Conservation (phyloP, 352 stramenopile genomes). For the Blastocystis sp. region DNA sequence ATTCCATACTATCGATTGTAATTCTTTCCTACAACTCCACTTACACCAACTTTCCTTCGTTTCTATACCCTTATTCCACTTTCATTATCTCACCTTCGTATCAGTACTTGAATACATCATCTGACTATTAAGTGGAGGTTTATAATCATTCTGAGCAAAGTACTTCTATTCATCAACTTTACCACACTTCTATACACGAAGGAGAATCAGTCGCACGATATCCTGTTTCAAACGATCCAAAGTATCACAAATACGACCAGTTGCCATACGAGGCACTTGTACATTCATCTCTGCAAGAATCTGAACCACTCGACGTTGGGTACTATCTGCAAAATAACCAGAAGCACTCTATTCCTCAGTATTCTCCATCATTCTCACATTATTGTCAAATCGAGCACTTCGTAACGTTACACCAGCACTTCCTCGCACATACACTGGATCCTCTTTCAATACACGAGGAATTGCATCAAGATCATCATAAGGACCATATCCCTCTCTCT, state of each 20-base stretch:
- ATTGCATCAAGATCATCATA: constrained; percentile 41
- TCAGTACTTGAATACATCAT: constrained; percentile 1
- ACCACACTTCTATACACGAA: not conserved
- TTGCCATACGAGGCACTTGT: constrained; percentile 46
- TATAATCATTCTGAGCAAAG: constrained; percentile 28
- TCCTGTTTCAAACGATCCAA: constrained; percentile 53
- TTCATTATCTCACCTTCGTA: not conserved
- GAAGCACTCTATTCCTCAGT: constrained; percentile 27
- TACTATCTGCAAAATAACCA: constrained; percentile 40
- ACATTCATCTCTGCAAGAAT: constrained; percentile 50
- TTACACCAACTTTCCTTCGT: not conserved
- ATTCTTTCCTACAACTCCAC: not conserved
- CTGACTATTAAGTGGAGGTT: not conserved
- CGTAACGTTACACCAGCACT: constrained; percentile 18
- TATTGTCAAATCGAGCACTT: constrained; percentile 45
- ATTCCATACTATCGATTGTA: not conserved
- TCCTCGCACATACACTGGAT: constrained; percentile 17
- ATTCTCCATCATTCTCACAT: not conserved
- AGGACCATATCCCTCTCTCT: not conserved
- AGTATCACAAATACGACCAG: constrained; percentile 38
- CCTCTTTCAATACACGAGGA: constrained; percentile 17
- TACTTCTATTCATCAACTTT: constrained; percentile 9
- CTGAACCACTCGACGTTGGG: constrained; percentile 12
- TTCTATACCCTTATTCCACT: constrained; percentile 28
- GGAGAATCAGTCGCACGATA: constrained; percentile 45